phyloP scores from a whole-genome alignment of 2,329 filamentous ascomycete species.

The Cladosporium colombiae region DNA sequence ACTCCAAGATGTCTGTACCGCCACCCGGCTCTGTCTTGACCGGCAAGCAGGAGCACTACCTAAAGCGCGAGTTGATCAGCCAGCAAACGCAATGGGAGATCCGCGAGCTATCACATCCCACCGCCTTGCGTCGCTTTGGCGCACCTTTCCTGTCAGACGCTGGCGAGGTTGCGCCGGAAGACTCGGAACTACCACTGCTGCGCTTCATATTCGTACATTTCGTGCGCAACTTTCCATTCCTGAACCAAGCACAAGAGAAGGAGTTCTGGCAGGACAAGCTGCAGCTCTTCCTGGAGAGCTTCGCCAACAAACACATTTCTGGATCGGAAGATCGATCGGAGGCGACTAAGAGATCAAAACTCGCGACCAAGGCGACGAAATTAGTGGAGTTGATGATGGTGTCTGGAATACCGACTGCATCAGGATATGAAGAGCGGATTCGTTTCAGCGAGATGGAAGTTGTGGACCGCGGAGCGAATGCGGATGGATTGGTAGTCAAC shows the following conservation, averaged over 20 bases:
- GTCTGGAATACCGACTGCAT: slow-evolving; percentile 90
- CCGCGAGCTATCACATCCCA: slow-evolving; percentile 88
- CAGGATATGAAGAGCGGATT: slow-evolving; percentile 95
- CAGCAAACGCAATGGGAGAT: slow-evolving; percentile 91
- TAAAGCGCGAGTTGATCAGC: slow-evolving; percentile 92
- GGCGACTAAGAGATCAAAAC: slow-evolving; percentile 90
- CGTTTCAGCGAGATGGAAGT: slow-evolving; percentile 96
- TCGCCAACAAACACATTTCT: slow-evolving; percentile 94
- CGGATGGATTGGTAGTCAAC: slow-evolving; percentile 82
- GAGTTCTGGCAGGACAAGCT: slow-evolving; percentile 99
- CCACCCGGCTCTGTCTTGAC: slow-evolving; percentile 69
- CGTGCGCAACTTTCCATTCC: slow-evolving; percentile 95
- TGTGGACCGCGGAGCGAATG: slow-evolving; percentile 88
- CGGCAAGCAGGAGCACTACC: slow-evolving; percentile 97
- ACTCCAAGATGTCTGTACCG: slow-evolving; percentile 48
- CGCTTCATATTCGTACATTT: slow-evolving; percentile 98
- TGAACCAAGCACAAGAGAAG: slow-evolving; percentile 95
- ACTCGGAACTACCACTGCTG: slow-evolving; percentile 90
- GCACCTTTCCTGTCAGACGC: slow-evolving; percentile 91
- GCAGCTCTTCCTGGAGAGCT: slow-evolving; percentile 94
- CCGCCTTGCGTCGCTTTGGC: slow-evolving; percentile 90
- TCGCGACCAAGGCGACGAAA: slow-evolving; percentile 91
- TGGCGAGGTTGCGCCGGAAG: slow-evolving; percentile 87
- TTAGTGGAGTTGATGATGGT: slow-evolving; percentile 99
- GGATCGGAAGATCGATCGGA: slow-evolving; percentile 94